Base-by-base conservation (phyloP, 257 asterid genomes). In the Penstemon eatonii region DNA sequence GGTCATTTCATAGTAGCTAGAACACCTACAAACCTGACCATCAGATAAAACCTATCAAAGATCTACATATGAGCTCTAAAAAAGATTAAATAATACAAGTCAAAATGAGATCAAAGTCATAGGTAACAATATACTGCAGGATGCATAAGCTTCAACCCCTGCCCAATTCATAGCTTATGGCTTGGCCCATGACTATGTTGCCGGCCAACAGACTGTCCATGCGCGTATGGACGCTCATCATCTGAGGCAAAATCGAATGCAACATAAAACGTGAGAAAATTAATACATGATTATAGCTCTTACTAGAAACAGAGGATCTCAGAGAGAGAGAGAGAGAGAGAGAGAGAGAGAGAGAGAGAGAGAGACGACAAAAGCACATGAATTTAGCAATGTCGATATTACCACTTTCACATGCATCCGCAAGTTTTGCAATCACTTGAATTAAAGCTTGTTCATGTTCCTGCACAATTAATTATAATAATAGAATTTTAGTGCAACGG, bases 391-490 rank as follows among this genome's bases (percentile, higher is more conserved):
- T 53, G 50, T 65, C 67, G 36, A 64, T 83, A 62, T 68, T 86
- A 88, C 96, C 95, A 72, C 84, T 76, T 59, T 85, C 91, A 78
- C 92, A 88, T 50, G 80, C 91, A 52, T 79, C 88, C 3, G 91
- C 86, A 58, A 91, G 92, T 82, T 85, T 91, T 15, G 82, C 86
- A 67, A 91, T 88, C 75, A 83, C 96, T 61, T 87, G 82, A 69
- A 91, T 63, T 81, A 89, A 66, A 11, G 89, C 71, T 76, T 78
- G 91, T 75, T 89, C 96, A 68, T 91, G 95, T 46, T 89, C 97
- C 97, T 91, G 95, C 82, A 81, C 41, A 65, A 76, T 56, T 72
- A 75, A 61, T 62, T 56, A 49, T 18, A 73, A 49, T 18, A 73
- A 66, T 61, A 41, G 13, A 66, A 13, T 45, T 54, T 52, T 45